Conservation (phyloP, 2,329 filamentous ascomycete species). For the Xylaria digitata region DNA sequence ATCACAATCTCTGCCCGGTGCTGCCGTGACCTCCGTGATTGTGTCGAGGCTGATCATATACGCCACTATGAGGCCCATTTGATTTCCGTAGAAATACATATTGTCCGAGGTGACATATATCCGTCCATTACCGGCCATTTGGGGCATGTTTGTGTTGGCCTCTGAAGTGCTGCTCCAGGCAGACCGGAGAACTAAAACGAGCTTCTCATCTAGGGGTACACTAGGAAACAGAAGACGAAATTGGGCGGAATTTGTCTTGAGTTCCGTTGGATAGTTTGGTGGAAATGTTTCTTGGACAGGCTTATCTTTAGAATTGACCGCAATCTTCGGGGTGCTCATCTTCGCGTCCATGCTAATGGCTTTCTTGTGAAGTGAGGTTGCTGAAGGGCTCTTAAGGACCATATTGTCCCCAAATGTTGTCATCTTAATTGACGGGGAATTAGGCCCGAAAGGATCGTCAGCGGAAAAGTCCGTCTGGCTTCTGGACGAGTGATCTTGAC, state of each 20-base stretch:
- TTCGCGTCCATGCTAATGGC: constrained; percentile 58
- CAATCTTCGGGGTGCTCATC: constrained; percentile 44
- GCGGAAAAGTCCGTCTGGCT: constrained; percentile 38
- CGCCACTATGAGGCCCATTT: constrained; percentile 88
- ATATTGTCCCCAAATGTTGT: constrained; percentile 44
- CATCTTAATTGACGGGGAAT: constrained; percentile 51
- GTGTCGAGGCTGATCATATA: constrained; percentile 79
- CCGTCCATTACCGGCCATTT: constrained; percentile 75
- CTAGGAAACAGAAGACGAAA: constrained; percentile 92
- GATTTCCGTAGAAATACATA: constrained; percentile 96
- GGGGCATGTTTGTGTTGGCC: constrained; percentile 56
- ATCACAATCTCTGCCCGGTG: constrained; percentile 90
- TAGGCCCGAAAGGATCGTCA: constrained; percentile 54
- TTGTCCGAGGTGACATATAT: constrained; percentile 88
- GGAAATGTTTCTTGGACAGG: constrained; percentile 69
- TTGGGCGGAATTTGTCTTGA: constrained; percentile 89
- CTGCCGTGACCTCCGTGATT: constrained; percentile 89
- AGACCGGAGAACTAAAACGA: constrained; percentile 91
- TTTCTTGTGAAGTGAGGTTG: constrained; percentile 54
- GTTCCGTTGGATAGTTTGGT: constrained; percentile 80
- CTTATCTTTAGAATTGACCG: constrained; percentile 48
- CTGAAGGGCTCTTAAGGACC: constrained; percentile 44
- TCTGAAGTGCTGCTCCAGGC: constrained; percentile 75
- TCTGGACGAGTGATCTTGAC: constrained; percentile 46
- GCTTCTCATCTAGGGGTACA: constrained; percentile 79